Evolutionary conservation across 352 stramenopile species (phyloP), one percentile per base, ranked within the genome.

Genomic region (Phytophthora pistaciae): DNA sequence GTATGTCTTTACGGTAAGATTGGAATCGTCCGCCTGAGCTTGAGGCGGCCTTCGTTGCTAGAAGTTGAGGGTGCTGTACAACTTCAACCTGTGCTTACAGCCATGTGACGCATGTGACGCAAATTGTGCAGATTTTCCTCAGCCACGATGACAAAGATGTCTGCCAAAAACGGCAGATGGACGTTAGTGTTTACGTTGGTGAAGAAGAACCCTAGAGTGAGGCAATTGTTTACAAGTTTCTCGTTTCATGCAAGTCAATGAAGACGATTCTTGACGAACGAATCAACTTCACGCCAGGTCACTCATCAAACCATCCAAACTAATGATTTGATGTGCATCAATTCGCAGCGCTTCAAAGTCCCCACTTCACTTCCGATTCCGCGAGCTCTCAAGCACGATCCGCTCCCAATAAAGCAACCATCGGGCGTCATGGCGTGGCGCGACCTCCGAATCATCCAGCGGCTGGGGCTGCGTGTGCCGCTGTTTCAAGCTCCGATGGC

Each of bases 401-500:
- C 21, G 33, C n/a, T 57, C 27, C 20, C 52, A n/a, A 4, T 29
- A 29, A 29, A 29, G 25, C 25, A 29, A 29, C 20, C 1, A 38
- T 11, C 11, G n/a, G 46, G 40, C 33, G 23, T 16, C 18, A 79
- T 79, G 72, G 38, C 50, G 72, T 79, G 72, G 72, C 72, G 58
- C 38, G 72, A 79, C 40, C 46, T 66, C 53, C 72, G 72, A 14
- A 36, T 80, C 10, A 53, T 77, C 11, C 29, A 70, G 40, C 69
- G 70, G 1, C 58, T 77, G 16, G 54, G 53, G 25, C 69, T 80
- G 36, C 68, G 48, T 31, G 64, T 54, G 20, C 70, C 66, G 14
- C 65, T 89, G 56, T 66, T 91, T 3, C 83, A 91, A 68, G 68
- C 79, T 13, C 83, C 81, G 8, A 91, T 91, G 83, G 77, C 80